Conservation (phyloP, 164 flowering plant genomes). For the Vitis labrusca region DNA sequence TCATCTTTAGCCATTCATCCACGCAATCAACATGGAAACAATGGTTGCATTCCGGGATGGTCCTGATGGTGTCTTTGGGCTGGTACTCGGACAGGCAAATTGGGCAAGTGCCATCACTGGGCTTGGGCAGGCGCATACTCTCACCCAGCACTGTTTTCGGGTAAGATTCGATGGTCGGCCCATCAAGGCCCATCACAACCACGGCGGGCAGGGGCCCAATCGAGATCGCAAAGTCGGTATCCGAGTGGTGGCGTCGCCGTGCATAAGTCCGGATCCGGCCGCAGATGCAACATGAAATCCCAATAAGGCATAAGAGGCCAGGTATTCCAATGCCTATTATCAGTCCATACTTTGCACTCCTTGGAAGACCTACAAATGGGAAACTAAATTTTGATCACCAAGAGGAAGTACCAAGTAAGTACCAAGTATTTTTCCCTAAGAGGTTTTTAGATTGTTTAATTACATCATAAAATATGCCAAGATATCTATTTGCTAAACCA, state of each 20-base stretch:
- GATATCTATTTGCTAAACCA: too few species aligned
- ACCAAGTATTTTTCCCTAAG: too few species aligned
- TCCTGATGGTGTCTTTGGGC: slow-evolving; percentile 43
- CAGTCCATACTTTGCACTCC: slow-evolving; percentile 40
- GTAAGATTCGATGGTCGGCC: slow-evolving; percentile 41
- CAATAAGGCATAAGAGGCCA: slow-evolving; percentile 32
- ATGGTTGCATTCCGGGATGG: slow-evolving; percentile 56
- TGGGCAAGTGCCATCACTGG: slow-evolving; percentile 43
- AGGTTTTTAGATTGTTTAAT: too few species aligned
- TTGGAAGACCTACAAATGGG: slow-evolving; percentile 28
- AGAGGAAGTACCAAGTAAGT: too few species aligned
- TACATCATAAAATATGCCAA: too few species aligned
- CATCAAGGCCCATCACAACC: slow-evolving; percentile 33
- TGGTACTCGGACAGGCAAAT: slow-evolving; percentile 57
- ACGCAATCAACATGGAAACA: slow-evolving; percentile 50
- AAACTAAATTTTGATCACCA: too few species aligned
- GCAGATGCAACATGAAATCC: slow-evolving; percentile 24
- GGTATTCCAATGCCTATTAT: slow-evolving; percentile 48
- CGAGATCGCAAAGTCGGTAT: slow-evolving; percentile 10
- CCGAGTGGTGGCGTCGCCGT: background rate
- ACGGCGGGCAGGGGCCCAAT: slow-evolving; percentile 5
- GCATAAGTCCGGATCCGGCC: slow-evolving; percentile 10
- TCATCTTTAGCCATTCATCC: slow-evolving; percentile 53
- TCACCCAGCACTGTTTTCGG: slow-evolving; percentile 44
- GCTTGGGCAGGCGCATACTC: slow-evolving; percentile 40